These are phyloP conservation scores for Nicotiana rustica DNA, from an alignment of 305 asterid species.

Conservation along the genomic window DNA sequence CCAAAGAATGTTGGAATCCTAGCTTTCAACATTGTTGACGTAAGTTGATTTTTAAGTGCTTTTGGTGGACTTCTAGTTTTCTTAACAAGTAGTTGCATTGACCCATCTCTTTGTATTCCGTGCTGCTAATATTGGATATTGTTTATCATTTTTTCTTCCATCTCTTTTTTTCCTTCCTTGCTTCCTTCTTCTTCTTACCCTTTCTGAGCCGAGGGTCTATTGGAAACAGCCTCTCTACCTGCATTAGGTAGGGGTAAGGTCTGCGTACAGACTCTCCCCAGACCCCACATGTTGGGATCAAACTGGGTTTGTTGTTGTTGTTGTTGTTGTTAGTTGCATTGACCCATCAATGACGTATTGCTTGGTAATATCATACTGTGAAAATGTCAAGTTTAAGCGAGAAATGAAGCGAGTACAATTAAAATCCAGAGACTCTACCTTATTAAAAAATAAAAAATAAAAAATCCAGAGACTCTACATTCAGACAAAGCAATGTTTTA, in stretches of 20 bases:
- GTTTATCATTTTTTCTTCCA: no score
- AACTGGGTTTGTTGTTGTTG: no score
- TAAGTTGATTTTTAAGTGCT: not conserved
- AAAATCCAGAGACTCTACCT: not conserved
- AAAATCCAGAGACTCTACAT: conserved; percentile 11
- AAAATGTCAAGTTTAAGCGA: not conserved
- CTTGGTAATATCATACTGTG: not conserved
- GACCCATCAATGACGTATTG: not conserved
- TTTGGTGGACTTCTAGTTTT: not conserved
- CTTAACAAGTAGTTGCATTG: not conserved
- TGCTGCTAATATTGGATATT: no score
- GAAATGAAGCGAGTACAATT: not conserved
- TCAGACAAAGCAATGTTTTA: not conserved
- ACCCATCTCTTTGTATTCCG: not conserved
- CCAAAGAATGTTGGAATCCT: not conserved
- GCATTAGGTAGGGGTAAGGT: no score
- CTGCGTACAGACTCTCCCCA: no score
- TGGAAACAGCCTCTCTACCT: no score
- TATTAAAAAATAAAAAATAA: no score
- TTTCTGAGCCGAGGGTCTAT: no score
- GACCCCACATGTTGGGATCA: no score
- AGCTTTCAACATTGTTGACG: not conserved
- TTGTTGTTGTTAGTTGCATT: not conserved
- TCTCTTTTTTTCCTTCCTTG: no score
- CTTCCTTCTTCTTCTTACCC: no score